These are phyloP conservation scores for Corymbia maculata DNA, from an alignment of 345 rosid species.

Conservation along the genomic window DNA sequence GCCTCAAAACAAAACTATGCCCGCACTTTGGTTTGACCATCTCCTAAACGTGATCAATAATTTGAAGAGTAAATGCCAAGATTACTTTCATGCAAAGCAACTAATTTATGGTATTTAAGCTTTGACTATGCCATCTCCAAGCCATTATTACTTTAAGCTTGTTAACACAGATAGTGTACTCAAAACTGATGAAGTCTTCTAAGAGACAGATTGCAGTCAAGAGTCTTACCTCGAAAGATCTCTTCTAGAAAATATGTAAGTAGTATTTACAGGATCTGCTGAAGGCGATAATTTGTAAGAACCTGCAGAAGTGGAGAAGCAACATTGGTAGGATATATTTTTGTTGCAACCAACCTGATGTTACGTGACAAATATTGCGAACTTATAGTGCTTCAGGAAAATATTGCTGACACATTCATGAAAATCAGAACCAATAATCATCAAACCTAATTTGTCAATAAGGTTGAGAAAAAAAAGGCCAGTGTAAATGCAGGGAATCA, in stretches of 20 bases:
- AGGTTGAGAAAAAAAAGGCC: not conserved
- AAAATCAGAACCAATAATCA: not conserved
- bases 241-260: slow-evolving; percentile 77
- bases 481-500: not conserved
- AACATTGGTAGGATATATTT: not conserved
- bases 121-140: not conserved
- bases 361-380: not conserved
- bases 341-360: not conserved
- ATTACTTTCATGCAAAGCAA: not conserved
- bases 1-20: not conserved
- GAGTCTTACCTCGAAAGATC: slow-evolving; percentile 74
- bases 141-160: not conserved
- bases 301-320: slow-evolving; percentile 34
- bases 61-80: not conserved
- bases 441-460: not conserved
- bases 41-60: not conserved
- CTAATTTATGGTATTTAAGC: not conserved
- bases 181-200: not conserved
- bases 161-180: not conserved
- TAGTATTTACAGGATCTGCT: slow-evolving; percentile 60
- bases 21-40: not conserved
- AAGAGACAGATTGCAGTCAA: not conserved
- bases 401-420: not conserved
- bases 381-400: not conserved
- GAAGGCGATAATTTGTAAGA: slow-evolving; percentile 52